Evolutionary conservation across 495 filamentous ascomycete genomes (phyloP).

Genomic region (Penicillium paradoxum): DNA sequence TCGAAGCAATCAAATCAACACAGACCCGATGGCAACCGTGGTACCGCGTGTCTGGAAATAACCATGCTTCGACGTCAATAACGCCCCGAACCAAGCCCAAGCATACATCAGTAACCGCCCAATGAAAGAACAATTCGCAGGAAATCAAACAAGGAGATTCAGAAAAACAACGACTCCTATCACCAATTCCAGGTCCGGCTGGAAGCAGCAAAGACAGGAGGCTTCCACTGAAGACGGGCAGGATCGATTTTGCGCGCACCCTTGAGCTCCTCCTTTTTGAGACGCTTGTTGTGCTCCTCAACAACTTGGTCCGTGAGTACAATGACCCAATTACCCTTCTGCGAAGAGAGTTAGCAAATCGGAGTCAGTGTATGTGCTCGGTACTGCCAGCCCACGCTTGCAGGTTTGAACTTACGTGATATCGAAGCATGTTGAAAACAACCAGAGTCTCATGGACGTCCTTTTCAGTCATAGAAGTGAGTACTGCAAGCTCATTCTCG

Average conservation of each 20-base stretch:
- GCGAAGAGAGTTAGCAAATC: constrained; percentile 20
- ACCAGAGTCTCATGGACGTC: constrained; percentile 93
- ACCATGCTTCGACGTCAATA: background rate
- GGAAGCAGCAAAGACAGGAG: constrained; percentile 86
- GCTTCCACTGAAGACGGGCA: constrained; percentile 84
- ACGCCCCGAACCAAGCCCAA: constrained; percentile 1
- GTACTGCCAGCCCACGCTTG: background rate
- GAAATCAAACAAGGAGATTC: background rate
- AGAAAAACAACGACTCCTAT: constrained; percentile 14
- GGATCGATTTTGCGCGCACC: constrained; percentile 73
- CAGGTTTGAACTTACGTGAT: constrained; percentile 53
- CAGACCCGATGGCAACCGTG: background rate
- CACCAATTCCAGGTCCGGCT: constrained; percentile 95
- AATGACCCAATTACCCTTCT: constrained; percentile 91
- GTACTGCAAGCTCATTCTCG: constrained; percentile 70
- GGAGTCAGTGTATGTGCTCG: background rate
- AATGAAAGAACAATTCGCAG: background rate
- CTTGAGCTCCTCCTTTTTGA: constrained; percentile 71
- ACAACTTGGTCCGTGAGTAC: constrained; percentile 76
- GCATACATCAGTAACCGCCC: constrained; percentile 7
- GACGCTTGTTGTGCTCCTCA: constrained; percentile 64
- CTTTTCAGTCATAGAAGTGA: constrained; percentile 89
- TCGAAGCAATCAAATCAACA: background rate
- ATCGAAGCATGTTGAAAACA: constrained; percentile 88
- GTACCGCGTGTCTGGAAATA: background rate